Evolutionary conservation across 192 early-diverging fungal genomes (phyloP).

Genomic region (Coemansia sp.): DNA sequence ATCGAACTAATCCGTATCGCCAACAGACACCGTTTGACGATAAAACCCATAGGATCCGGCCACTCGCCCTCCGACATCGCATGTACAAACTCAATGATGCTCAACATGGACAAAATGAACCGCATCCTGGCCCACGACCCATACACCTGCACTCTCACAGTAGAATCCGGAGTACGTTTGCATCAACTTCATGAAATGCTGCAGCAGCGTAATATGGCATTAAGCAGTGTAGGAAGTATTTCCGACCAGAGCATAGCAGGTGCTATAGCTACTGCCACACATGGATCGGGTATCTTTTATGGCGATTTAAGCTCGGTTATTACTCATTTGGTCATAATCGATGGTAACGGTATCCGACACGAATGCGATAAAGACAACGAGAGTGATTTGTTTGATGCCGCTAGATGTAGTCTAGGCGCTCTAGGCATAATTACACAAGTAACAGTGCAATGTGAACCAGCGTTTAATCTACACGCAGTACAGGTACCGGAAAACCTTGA

Average conservation of each 20-base stretch:
- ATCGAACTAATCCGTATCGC: constrained; percentile 56
- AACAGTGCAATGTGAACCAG: constrained; percentile 66
- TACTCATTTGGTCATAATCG: constrained; percentile 61
- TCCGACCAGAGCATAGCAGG: constrained; percentile 76
- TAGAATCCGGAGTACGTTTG: constrained; percentile 67
- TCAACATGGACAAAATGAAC: constrained; percentile 69
- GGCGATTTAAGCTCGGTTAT: constrained; percentile 62
- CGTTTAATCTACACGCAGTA: constrained; percentile 65
- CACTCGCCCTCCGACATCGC: constrained; percentile 78
- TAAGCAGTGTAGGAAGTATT: constrained; percentile 71
- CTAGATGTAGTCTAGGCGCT: constrained; percentile 66
- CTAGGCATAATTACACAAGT: constrained; percentile 69
- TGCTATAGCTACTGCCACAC: constrained; percentile 70
- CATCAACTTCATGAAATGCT: constrained; percentile 61
- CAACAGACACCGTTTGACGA: constrained; percentile 33
- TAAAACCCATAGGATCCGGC: constrained; percentile 69
- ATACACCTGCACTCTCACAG: constrained; percentile 54
- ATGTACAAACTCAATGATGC: constrained; percentile 63
- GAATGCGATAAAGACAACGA: constrained; percentile 56
- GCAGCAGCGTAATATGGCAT: constrained; percentile 58
- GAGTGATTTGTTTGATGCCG: constrained; percentile 63
- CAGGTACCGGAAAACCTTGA: constrained; percentile 63
- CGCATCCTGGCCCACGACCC: constrained; percentile 50
- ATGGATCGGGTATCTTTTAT: constrained; percentile 68
- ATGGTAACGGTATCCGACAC: constrained; percentile 52